A percentile compares a stretch with the other conserved stretches of the same genome.
phyloP scores from a whole-genome alignment of 169 alveolate genomes.

The Perkinsus olseni region DNA sequence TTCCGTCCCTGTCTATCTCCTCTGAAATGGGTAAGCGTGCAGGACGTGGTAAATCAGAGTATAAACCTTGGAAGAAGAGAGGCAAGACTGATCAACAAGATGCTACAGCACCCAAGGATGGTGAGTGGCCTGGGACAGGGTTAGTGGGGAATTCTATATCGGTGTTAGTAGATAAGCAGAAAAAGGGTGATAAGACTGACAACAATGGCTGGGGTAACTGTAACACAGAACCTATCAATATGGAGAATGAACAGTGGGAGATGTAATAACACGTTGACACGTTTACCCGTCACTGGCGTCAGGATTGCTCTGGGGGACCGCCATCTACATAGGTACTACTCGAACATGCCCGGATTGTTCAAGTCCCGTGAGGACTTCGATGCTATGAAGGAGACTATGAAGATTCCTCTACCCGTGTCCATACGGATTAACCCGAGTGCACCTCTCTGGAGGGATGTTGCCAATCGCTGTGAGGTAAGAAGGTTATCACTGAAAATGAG shows the following conservation, averaged over 20 bases:
- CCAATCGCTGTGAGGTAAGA: background rate
- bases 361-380: background rate
- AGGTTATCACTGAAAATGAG: too few relatives aligned
- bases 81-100: background rate
- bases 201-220: background rate
- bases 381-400: background rate
- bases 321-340: background rate
- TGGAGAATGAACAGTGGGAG: background rate
- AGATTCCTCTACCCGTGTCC: background rate
- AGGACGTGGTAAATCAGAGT: background rate
- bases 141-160: background rate
- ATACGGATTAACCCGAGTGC: background rate
- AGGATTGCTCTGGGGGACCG: too few relatives aligned
- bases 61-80: background rate
- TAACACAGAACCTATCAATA: background rate
- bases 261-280: background rate
- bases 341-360: background rate
- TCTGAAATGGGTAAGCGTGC: background rate
- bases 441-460: background rate
- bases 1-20: too few relatives aligned
- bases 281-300: too few relatives aligned
- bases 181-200: background rate
- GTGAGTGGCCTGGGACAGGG: background rate
- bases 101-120: background rate
- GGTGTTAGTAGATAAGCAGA: background rate